Evolutionary conservation across 2,329 filamentous ascomycete genomes (phyloP), one percentile per base, ranked within the genome.

Genomic region (Colletotrichum sublineola): DNA sequence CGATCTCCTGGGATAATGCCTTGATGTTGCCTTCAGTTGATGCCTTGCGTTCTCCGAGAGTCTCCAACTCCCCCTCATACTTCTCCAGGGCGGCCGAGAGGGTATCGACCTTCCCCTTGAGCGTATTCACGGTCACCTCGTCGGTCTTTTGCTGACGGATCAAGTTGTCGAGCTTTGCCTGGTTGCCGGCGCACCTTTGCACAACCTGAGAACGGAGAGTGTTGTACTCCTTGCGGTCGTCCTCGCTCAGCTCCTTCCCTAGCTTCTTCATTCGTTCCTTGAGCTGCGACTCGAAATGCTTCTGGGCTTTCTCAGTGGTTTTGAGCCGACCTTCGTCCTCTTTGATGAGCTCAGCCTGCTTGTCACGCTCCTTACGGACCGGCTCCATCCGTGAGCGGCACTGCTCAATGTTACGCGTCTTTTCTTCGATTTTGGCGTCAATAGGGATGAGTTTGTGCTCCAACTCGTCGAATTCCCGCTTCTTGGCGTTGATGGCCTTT

Each of bases 171-270:
- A 97, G 87, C 76, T 94, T 94, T 75, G 92, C 89, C 79, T 96
- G 94, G 77, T 97, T 94, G 11, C 90, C 88, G 9, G 95, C 93
- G 38, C 94, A 93, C 75, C 92, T 93, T 75, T 94, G 91, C 81
- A 94, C 94, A 73, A 97, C 94, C 78, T 98, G 93, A 75, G 94
- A 91, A 72, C 93, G 93, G 58, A 99, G 89, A 55, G 88, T 88
- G 78, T 95, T 94, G 84, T 98, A 98, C 81, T 98, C 94, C 78
- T 94, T 94, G 70, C 96, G 90, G 81, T 99, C 96, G 18, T 90
- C 89, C 69, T 95, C 93, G 75, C 91, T 97, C 61, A 99, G 87
- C 76, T 96, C 93, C 73, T 93, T 93, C 69, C 96, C 96, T 77
- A 96, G 92, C 78, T 95, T 93, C 82, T 94, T 94, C 78, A 96